Base-by-base conservation (phyloP, 345 rosid genomes). In the Populus nigra region DNA sequence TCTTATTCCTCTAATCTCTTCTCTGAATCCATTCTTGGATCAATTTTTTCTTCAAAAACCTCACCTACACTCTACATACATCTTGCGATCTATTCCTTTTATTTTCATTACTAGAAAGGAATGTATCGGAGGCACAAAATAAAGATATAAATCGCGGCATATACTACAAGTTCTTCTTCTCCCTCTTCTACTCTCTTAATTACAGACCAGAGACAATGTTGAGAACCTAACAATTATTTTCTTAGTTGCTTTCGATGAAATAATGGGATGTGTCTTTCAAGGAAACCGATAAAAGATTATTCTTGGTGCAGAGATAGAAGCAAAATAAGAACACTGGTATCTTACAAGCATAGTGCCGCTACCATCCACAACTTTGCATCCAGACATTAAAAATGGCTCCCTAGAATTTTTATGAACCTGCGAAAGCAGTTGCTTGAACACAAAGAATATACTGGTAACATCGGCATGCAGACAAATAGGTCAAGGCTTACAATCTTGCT, bases 291-390 rank as follows among this genome's bases (percentile, higher is more conserved):
- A 31, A 31, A 31, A 31, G 33, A 31, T 31, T 31, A 31, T 31
- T 31, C 33, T 31, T 31, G 33, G 33, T 31, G 33, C 33, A 31
- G 33, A 23, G 15, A 23, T 39, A 69, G 29, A 65, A 73, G 62
- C 65, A 69, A 50, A 12, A 74, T 4, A 8, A 38, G 25, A 31
- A 38, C 1, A 39, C 45, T 43, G 3, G 5, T 31, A 59, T 33
- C 43, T 78, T 89, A 96, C 99, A 97, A 96, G 91, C 98, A 96
- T 92, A 23, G 84, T 87, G 72, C 99, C 99, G 59, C 92, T 90
- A 76, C 99, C 98, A 81, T 96, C 99, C 27, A 97, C 98, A 63
- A 96, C 97, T 88, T 96, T 96, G 81, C 99, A 96, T 62, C 99
- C 99, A 76, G 99, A 91, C 88, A 96, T 96, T 76, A 96, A 84